phyloP scores from a whole-genome alignment of 1,284 basidiomycete genomes.

The Jaminaea rosea region DNA sequence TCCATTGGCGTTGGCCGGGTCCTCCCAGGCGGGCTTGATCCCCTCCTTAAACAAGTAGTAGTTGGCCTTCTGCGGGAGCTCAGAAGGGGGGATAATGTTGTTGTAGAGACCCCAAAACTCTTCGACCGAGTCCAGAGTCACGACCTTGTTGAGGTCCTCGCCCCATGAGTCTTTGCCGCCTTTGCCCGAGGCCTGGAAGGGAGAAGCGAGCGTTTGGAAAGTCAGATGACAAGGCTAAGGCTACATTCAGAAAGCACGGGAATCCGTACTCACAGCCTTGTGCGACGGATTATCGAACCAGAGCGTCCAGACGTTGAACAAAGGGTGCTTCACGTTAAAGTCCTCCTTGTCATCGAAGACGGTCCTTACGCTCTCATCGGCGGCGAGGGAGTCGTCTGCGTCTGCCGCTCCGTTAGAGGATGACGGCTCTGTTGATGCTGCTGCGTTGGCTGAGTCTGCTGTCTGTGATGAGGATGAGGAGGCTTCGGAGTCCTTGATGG shows the following conservation, averaged over 20 bases:
- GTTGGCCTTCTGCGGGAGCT: conserved; percentile 87
- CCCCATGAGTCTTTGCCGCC: conserved; percentile 45
- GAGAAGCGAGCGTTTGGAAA: too few species aligned
- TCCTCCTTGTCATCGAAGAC: conserved; percentile 42
- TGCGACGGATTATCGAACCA: conserved; percentile 46
- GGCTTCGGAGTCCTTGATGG: conserved; percentile 12
- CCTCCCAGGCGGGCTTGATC: conserved; percentile 79
- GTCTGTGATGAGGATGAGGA: neutral
- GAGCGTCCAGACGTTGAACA: conserved; percentile 44
- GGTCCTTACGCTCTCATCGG: conserved; percentile 31
- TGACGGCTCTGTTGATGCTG: neutral
- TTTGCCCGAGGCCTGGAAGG: conserved; percentile 21
- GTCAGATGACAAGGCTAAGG: too few species aligned
- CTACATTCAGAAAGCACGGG: too few species aligned
- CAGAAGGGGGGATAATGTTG: conserved; percentile 93
- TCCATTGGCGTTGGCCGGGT: conserved; percentile 86
- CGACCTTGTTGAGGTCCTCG: conserved; percentile 45
- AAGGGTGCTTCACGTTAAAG: conserved; percentile 46
- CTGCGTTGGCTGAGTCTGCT: conserved; percentile 8
- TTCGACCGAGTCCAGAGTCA: conserved; percentile 40
- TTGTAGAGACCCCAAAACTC: conserved; percentile 64
- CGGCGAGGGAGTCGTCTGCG: neutral
- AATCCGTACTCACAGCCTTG: conserved; percentile 29
- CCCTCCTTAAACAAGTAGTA: conserved; percentile 96
- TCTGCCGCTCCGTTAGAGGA: conserved; percentile 8